A percentile compares a stretch with the other conserved stretches of the same genome.
Conservation (phyloP, 2,329 filamentous ascomycete genomes). For the Neurospora crassa region DNA sequence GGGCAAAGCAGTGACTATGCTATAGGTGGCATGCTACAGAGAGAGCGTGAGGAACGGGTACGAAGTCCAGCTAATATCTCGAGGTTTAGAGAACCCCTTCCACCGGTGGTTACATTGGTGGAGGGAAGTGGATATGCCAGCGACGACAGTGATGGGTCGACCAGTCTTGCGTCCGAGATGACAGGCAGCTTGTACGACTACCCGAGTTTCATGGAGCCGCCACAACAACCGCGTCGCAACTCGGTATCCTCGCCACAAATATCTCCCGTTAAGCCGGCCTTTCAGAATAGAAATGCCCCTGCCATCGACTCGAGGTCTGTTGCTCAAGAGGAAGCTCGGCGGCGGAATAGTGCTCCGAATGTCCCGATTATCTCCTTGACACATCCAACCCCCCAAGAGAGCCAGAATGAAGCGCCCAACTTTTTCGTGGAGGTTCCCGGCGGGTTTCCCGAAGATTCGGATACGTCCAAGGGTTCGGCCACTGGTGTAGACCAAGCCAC, state of each 20-base stretch:
- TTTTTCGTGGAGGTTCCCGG: slow-evolving; percentile 46
- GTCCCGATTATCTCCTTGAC: slow-evolving; percentile 37
- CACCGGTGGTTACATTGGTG: slow-evolving; percentile 60
- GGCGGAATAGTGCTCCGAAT: not conserved
- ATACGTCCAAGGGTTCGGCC: slow-evolving; percentile 8
- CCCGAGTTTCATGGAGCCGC: slow-evolving; percentile 28
- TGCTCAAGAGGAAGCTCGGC: not conserved
- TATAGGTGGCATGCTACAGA: slow-evolving; percentile 44
- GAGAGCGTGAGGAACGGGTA: slow-evolving; percentile 41
- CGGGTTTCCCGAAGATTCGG: slow-evolving; percentile 40
- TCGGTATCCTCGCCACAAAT: not conserved
- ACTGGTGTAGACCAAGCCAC: not conserved
- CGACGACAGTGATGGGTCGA: slow-evolving; percentile 38
- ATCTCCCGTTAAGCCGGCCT: not conserved
- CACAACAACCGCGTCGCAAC: slow-evolving; percentile 11
- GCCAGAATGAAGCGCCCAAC: slow-evolving; percentile 7
- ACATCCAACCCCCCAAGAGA: slow-evolving; percentile 31
- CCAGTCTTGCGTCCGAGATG: slow-evolving; percentile 9
- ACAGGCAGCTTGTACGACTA: not conserved
- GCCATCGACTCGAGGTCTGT: not conserved
- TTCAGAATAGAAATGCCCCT: not conserved
- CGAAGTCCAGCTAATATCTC: slow-evolving; percentile 48
- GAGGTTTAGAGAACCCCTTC: slow-evolving; percentile 53
- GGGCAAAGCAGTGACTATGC: slow-evolving; percentile 51
- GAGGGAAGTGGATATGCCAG: slow-evolving; percentile 57